These are phyloP conservation scores for Puccinia horiana DNA, from an alignment of 1,284 basidiomycete species.

Conservation along the genomic window DNA sequence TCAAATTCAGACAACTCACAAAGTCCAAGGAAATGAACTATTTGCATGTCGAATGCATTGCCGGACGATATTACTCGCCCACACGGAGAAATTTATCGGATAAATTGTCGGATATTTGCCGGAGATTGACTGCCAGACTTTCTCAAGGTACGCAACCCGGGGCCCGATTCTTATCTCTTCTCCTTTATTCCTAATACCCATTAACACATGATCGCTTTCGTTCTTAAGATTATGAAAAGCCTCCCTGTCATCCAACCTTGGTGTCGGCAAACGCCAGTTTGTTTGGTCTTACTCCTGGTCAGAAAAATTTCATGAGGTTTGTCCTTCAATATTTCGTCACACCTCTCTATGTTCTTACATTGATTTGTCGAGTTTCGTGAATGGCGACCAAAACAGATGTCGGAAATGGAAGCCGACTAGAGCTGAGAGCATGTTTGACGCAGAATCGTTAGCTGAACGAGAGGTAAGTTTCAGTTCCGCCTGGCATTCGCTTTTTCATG, in stretches of 20 bases:
- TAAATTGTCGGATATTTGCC: neutral
- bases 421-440: neutral
- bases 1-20: slow-evolving; percentile 30
- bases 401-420: slow-evolving; percentile 19
- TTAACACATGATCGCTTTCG: neutral
- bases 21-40: slow-evolving; percentile 2
- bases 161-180: neutral
- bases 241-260: neutral
- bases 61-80: slow-evolving; percentile 47
- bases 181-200: neutral
- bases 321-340: neutral
- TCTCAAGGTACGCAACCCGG: neutral
- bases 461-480: neutral
- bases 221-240: neutral
- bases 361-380: neutral
- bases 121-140: slow-evolving; percentile 13
- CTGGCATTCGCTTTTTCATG: neutral
- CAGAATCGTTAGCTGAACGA: slow-evolving; percentile 16
- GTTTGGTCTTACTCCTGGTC: slow-evolving; percentile 36
- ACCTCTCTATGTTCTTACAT: neutral
- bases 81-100: slow-evolving; percentile 21
- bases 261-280: slow-evolving; percentile 27
- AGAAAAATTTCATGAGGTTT: slow-evolving; percentile 43
- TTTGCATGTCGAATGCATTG: slow-evolving; percentile 23
- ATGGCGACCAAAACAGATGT: neutral